Conservation (phyloP, 139 green algal species). For the Tetradesmus lagerheimii region DNA sequence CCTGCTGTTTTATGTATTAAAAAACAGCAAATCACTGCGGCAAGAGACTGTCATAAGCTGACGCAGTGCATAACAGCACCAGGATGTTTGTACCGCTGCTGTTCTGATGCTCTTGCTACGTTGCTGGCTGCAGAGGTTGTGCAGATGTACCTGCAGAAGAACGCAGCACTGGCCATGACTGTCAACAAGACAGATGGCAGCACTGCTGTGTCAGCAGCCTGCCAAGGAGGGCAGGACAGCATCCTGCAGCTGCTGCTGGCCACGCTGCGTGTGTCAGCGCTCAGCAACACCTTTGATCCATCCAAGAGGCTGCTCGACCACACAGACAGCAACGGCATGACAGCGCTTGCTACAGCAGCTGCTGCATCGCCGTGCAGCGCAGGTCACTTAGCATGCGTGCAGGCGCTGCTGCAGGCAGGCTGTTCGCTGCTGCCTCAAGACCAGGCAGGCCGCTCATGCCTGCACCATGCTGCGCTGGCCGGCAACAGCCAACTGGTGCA, state of each 20-base stretch:
- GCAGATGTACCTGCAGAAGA: conserved; percentile 36
- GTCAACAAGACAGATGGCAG: conserved; percentile 15
- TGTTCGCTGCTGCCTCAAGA: not conserved
- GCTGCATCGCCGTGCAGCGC: not conserved
- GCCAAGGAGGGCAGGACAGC: not conserved
- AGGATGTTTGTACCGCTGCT: not conserved
- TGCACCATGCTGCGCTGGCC: conserved; percentile 15
- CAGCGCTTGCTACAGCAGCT: conserved; percentile 9
- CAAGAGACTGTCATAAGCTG: too few species aligned
- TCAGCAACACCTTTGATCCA: conserved; percentile 23
- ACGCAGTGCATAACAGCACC: too few species aligned
- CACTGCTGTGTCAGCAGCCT: conserved; percentile 10
- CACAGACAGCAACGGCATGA: not conserved
- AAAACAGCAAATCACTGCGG: too few species aligned
- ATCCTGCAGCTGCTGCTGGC: not conserved
- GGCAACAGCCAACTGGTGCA: conserved; percentile 15
- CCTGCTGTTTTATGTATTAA: not conserved
- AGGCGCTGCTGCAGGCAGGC: not conserved
- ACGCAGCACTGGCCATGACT: conserved; percentile 15
- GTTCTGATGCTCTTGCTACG: not conserved
- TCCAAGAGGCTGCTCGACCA: not conserved
- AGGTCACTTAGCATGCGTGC: not conserved
- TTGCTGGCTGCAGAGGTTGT: conserved; percentile 9
- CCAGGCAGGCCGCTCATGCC: not conserved
- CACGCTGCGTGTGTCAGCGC: not conserved